Percentiles rank a stretch among this genome's conserved stretches.
These are phyloP conservation scores for Colletotrichum echinochloae DNA, from an alignment of 2,329 filamentous ascomycete genomes.

Conservation along the genomic window DNA sequence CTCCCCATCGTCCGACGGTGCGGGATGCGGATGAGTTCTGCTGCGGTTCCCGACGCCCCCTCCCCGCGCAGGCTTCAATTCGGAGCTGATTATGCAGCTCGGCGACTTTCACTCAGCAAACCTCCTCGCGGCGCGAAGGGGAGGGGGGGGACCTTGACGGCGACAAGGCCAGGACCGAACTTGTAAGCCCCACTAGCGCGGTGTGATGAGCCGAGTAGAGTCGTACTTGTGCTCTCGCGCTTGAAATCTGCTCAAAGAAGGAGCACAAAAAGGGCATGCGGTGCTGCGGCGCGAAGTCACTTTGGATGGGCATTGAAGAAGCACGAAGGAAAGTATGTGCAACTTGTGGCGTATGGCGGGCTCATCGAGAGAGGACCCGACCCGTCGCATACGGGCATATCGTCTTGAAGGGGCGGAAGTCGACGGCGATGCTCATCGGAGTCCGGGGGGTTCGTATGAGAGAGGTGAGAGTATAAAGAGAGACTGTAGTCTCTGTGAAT, in stretches of 20 bases:
- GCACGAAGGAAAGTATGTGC: slow-evolving; percentile 17
- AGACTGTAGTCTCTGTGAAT: background rate
- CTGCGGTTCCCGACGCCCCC: background rate
- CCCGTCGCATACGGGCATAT: background rate
- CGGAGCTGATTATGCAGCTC: background rate
- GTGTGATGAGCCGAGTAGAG: slow-evolving; percentile 1
- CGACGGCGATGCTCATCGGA: background rate
- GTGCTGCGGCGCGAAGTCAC: background rate
- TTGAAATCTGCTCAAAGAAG: background rate
- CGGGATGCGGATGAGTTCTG: slow-evolving; percentile 3
- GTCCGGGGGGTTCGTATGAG: background rate
- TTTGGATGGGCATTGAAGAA: slow-evolving; percentile 3
- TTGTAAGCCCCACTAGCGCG: background rate
- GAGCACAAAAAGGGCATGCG: slow-evolving; percentile 7
- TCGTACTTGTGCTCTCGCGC: slow-evolving; percentile 2
- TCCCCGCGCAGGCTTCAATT: background rate
- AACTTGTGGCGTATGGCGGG: slow-evolving; percentile 10
- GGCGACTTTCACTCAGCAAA: background rate
- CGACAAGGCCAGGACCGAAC: background rate
- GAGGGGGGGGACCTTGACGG: slow-evolving; percentile 1
- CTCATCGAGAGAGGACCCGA: background rate
- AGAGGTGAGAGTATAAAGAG: slow-evolving; percentile 1
- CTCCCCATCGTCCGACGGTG: background rate
- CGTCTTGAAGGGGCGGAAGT: background rate
- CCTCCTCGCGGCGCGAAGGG: background rate